Evolutionary conservation across 179 eudicot species (phyloP).

Genomic region (Beta lomatogona): DNA sequence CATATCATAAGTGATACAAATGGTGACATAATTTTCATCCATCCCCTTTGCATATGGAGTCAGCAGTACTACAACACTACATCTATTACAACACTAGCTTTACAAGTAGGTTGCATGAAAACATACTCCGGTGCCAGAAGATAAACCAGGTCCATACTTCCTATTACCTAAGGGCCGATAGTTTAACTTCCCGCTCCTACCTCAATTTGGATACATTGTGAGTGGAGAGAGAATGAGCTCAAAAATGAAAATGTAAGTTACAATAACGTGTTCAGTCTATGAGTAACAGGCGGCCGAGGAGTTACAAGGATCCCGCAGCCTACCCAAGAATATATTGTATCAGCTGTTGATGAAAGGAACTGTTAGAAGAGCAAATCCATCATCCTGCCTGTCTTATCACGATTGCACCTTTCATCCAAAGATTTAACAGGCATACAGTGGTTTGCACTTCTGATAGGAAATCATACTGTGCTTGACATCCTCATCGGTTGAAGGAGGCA

Average conservation of each 20-base stretch:
- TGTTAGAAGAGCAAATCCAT: not conserved
- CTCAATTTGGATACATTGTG: constrained; percentile 15
- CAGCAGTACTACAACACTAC: constrained; percentile 18
- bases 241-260: constrained; percentile 16
- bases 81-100: constrained; percentile 34
- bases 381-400: not conserved
- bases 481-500: constrained; percentile 62
- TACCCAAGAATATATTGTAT: constrained; percentile 3
- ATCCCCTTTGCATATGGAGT: constrained; percentile 6
- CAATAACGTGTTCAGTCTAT: not conserved
- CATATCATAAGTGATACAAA: constrained; percentile 18
- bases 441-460: not conserved
- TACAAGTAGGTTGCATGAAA: constrained; percentile 28
- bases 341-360: not conserved
- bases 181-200: constrained; percentile 12
- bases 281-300: not conserved
- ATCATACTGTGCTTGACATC: not conserved
- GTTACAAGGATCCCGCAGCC: not conserved
- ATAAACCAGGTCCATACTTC: constrained; percentile 15
- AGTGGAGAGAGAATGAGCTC: not conserved
- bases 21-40: not conserved
- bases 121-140: constrained; percentile 19
- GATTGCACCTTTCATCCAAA: not conserved
- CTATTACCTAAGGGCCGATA: not conserved
- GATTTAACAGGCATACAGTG: not conserved